A percentile compares a stretch with the other conserved stretches of the same genome.
Conservation (phyloP, 352 stramenopile genomes). For the Globisporangium barbulae region DNA sequence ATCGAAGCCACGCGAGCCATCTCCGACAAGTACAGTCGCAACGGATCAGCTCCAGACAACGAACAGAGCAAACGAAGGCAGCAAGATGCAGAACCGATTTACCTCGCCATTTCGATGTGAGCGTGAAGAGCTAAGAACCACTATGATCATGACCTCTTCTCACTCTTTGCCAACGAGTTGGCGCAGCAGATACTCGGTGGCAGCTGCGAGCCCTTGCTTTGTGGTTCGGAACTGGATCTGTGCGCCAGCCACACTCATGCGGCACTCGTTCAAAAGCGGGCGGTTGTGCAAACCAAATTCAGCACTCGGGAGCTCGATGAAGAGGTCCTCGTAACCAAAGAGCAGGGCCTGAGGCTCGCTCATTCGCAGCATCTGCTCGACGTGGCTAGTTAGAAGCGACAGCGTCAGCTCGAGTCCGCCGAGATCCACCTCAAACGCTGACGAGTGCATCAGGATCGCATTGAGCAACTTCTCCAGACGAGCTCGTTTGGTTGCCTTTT, state of each 20-base stretch:
- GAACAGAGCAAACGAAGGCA: slow-evolving; percentile 8
- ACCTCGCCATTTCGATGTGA: slow-evolving; percentile 68
- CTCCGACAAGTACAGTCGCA: neutral
- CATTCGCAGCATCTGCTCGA: slow-evolving; percentile 31
- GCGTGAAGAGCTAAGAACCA: neutral
- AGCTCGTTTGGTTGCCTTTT: slow-evolving; percentile 22
- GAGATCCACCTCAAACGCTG: slow-evolving; percentile 48
- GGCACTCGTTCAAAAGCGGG: slow-evolving; percentile 50
- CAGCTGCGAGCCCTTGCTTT: slow-evolving; percentile 48
- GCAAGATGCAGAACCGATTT: slow-evolving; percentile 28
- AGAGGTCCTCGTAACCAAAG: slow-evolving; percentile 45
- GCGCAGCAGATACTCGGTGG: slow-evolving; percentile 46
- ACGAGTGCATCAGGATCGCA: slow-evolving; percentile 46
- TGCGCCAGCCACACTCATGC: slow-evolving; percentile 39
- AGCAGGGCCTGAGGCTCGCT: slow-evolving; percentile 13
- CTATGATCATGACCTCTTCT: neutral
- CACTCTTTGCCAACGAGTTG: slow-evolving; percentile 21
- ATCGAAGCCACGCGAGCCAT: slow-evolving; percentile 22
- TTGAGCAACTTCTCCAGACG: slow-evolving; percentile 49
- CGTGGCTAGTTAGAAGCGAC: slow-evolving; percentile 39
- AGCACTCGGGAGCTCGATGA: slow-evolving; percentile 27
- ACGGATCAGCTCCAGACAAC: neutral
- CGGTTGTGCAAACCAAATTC: slow-evolving; percentile 38
- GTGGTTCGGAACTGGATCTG: slow-evolving; percentile 55
- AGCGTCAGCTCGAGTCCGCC: slow-evolving; percentile 43